Evolutionary conservation across 306 rosid species (phyloP), one percentile per base, ranked within the genome.

Genomic region (Trifolium fragiferum): DNA sequence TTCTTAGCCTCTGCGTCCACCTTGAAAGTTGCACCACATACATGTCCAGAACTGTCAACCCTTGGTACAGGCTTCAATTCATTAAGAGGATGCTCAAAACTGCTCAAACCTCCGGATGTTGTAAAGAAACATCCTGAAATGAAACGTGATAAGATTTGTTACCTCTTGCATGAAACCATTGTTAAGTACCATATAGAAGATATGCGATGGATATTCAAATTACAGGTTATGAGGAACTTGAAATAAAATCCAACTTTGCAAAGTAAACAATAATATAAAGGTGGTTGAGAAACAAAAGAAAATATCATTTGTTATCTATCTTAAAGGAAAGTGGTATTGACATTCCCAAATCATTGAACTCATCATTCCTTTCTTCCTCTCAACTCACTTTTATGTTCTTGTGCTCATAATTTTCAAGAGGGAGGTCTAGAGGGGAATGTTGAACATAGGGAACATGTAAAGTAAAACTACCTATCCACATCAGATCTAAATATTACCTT

Each of bases 41-140:
- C 74, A 43, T 94, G 66, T 62, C 99, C 99, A 0, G 95, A 89
- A 81, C 98, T 92, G 84, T 92, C 99, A 81, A 90, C 92, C 87
- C 98, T 86, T 35, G 99, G 99, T 70, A 94, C 86, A 9, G 98
- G 83, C 92, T 89, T 94, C 89, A 94, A 47, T 86, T 92, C 95
- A 73, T 94, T 86, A 53, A 84, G 88, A 11, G 99, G 99, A 82
- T 92, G 96, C 87, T 94, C 99, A 46, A 75, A 94, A 72, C 96
- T 94, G 81, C 93, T 92, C 90, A 94, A 82, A 59, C 99, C 99
- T 73, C 95, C 92, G 2, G 90, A 78, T 53, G 93, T 82, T 78
- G 96, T 82, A 84, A 90, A 94, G 91, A 90, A 94, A 78, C 92
- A 94, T 70, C 96, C 99, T 92, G 61, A 25, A 74, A 61, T 14